Base-by-base conservation (phyloP, 805 yeast genomes). In the Cyberlindnera nakhonratchasimensis region DNA sequence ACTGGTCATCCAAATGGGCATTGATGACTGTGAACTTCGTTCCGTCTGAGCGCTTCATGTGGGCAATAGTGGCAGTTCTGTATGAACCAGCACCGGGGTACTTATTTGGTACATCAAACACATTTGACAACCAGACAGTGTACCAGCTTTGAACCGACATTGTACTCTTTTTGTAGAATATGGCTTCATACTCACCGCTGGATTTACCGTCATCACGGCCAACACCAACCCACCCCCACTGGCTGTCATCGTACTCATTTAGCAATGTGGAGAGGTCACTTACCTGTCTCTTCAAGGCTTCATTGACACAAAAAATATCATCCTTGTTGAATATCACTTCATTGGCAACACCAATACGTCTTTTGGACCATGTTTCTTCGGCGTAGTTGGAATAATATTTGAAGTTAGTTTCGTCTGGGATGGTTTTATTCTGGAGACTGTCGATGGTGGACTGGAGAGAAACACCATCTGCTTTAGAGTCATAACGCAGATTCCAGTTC, bases 181-280 rank as follows among this genome's bases (percentile, higher is more conserved):
- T 61, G 1, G 75, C 74, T 34, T 71, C 64, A 40, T 55, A 70
- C 43, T 72, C 77, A 17, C 77, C 75, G 5, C 51, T 48, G 9
- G 51, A 52, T 5, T 47, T 46, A 11, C 76, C 76, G 54, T 72
- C 72, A 42, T 69, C 72, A 52, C 76, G 59, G 3, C 75, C 75
- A 24, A 70, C 67, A 18, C 77, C 76, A 21, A 60, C 53, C 59
- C 67, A 72, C 11, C 54, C 53, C 54, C 54, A 50, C 5, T 26
- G 40, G n/a, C 39, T 39, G 18, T 43, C 50, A 46, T 55, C 54
- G 9, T 38, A 35, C 2, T 47, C 50, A 6, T 49, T 40, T 16
- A 65, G 47, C 6, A 59, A 48, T n/a, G 51, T 50, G 41, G 58
- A 52, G 12, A 72, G 46, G 24, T 69, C 72, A 4, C 50, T 48